Percentiles rank a stretch among this genome's conserved stretches.
phyloP scores from a whole-genome alignment of 768 basidiomycete genomes.

The Lactarius akahatsu region DNA sequence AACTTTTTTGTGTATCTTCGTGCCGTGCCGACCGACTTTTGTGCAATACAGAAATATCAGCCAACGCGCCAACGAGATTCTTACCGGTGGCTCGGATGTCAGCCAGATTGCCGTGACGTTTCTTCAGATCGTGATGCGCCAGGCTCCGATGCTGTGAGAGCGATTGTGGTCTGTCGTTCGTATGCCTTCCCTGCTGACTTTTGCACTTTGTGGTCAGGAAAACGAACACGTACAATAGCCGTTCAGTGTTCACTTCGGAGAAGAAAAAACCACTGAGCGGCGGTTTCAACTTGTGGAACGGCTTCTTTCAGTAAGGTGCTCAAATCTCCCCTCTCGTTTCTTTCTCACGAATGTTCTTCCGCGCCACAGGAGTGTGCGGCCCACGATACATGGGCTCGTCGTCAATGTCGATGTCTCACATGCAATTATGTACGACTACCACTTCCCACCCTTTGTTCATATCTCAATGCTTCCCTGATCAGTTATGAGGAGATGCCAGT shows the following conservation, averaged over 20 bases:
- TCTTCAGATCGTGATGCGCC: conserved; percentile 26
- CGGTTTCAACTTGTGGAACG: conserved; percentile 29
- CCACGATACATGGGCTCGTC: conserved; percentile 18
- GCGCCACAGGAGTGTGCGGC: conserved; percentile 25
- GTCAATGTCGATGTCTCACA: conserved; percentile 27
- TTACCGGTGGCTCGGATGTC: conserved; percentile 8
- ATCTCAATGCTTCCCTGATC: not conserved
- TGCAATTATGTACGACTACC: conserved; percentile 18
- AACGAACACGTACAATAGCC: conserved; percentile 22
- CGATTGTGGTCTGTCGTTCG: not conserved
- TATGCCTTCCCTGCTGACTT: not conserved
- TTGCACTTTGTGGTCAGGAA: conserved; percentile 7
- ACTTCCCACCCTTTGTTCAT: not conserved
- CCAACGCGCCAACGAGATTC: conserved; percentile 18
- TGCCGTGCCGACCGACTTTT: not conserved
- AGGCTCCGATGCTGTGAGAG: conserved; percentile 27
- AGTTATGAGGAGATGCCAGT: conserved; percentile 26
- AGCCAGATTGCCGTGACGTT: conserved; percentile 22
- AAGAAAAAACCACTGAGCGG: conserved; percentile 18
- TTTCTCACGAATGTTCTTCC: conserved; percentile 7
- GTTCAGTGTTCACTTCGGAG: conserved; percentile 25
- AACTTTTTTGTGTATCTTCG: not conserved
- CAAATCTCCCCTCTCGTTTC: too few species aligned
- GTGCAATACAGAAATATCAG: conserved; percentile 11
- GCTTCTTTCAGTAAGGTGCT: conserved; percentile 24